Evolutionary conservation across 2,329 filamentous ascomycete genomes (phyloP).

Genomic region (Lasiodiplodia gonubiensis): DNA sequence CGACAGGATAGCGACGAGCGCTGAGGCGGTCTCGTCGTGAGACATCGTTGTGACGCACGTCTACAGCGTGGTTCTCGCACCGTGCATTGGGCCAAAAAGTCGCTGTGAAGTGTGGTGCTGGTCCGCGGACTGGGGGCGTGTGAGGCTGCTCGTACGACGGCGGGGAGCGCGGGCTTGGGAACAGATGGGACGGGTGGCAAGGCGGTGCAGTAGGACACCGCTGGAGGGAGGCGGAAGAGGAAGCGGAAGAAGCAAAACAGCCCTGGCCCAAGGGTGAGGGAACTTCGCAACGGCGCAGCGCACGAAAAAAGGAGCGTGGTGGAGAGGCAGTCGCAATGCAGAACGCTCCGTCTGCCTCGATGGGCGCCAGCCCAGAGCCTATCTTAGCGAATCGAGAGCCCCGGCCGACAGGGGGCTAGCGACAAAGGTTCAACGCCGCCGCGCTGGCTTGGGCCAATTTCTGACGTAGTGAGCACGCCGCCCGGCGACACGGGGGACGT

Average conservation of each 20-base stretch:
- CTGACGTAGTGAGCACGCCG: conserved; percentile 21
- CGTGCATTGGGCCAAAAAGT: conserved; percentile 28
- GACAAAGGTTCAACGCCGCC: conserved; percentile 24
- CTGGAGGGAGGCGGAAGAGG: conserved; percentile 18
- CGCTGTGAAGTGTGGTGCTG: conserved; percentile 3
- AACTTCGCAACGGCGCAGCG: conserved; percentile 22
- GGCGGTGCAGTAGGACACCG: conserved; percentile 17
- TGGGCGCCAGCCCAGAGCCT: conserved; percentile 12
- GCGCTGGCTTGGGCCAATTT: conserved; percentile 27
- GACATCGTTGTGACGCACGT: conserved; percentile 37
- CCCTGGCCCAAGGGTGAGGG: conserved; percentile 10
- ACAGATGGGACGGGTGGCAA: conserved; percentile 22
- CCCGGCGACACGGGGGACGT: conserved; percentile 1
- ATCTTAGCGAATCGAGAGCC: conserved; percentile 24
- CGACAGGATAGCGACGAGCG: conserved; percentile 51
- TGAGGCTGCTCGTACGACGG: conserved; percentile 29
- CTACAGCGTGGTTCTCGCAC: conserved; percentile 34
- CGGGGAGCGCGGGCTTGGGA: conserved; percentile 22
- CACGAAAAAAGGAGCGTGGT: conserved; percentile 29
- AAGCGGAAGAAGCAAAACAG: conserved; percentile 24
- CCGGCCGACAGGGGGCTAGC: conserved; percentile 23
- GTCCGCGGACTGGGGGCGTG: conserved; percentile 26
- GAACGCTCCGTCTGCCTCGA: conserved; percentile 22
- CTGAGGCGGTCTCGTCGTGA: conserved; percentile 44
- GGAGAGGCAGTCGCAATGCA: conserved; percentile 29